These are phyloP conservation scores for Trichopus zeylanicus DNA, from an alignment of 116 monocot genomes.

Conservation along the genomic window DNA sequence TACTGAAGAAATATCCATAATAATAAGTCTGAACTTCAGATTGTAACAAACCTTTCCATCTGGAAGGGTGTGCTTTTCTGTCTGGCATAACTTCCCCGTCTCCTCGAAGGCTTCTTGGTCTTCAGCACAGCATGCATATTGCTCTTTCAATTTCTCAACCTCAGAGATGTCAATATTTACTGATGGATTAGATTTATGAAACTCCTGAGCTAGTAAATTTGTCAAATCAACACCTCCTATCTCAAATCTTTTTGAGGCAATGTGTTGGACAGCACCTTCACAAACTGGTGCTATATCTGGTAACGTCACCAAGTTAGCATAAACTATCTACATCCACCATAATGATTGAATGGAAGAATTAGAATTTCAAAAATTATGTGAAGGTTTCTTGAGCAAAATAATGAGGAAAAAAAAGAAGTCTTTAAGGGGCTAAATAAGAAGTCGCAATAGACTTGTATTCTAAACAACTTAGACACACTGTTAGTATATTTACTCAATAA, in stretches of 20 bases:
- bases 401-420: neutral
- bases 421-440: neutral
- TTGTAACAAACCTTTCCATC: conserved; percentile 70
- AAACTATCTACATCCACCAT: neutral
- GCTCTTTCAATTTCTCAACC: conserved; percentile 85
- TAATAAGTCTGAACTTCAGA: neutral
- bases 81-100: conserved; percentile 37
- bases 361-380: no score
- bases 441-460: neutral
- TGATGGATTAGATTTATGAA: conserved; percentile 68
- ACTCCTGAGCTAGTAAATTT: conserved; percentile 70
- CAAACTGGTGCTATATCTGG: conserved; percentile 96
- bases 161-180: conserved; percentile 60
- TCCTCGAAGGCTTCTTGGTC: conserved; percentile 59
- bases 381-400: neutral
- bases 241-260: conserved; percentile 97
- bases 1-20: neutral
- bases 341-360: neutral
- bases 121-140: conserved; percentile 66
- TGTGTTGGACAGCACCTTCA: conserved; percentile 98
- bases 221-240: conserved; percentile 95
- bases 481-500: neutral
- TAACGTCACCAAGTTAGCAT: neutral
- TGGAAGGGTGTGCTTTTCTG: conserved; percentile 76
- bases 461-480: neutral